Conservation (phyloP, 2,329 filamentous ascomycete species). For the Microdochium trichocladiopsis region DNA sequence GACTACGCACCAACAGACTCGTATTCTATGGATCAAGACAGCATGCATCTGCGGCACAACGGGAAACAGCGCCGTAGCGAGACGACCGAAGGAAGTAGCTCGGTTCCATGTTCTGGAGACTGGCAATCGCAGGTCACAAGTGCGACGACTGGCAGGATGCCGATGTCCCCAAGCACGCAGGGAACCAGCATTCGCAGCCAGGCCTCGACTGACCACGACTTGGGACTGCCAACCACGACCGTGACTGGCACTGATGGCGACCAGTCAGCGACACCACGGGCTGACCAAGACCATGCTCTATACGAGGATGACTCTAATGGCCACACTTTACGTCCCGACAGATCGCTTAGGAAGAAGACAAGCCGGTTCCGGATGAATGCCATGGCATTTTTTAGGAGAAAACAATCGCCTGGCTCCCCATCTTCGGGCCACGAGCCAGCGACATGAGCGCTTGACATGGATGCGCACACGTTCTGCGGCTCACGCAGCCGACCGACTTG, state of each 20-base stretch:
- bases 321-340: conserved; percentile 40
- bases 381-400: conserved; percentile 47
- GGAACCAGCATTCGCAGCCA: conserved; percentile 59
- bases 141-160: conserved; percentile 57
- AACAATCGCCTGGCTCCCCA: conserved; percentile 35
- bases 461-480: too few species aligned
- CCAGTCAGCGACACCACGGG: conserved; percentile 16
- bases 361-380: conserved; percentile 59
- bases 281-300: conserved; percentile 17
- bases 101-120: conserved; percentile 45
- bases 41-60: conserved; percentile 19
- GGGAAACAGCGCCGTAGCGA: conserved; percentile 52
- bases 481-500: too few species aligned
- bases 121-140: conserved; percentile 58
- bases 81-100: conserved; percentile 53
- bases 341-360: conserved; percentile 51
- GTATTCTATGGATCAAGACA: conserved; percentile 31
- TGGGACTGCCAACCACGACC: conserved; percentile 32
- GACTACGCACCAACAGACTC: conserved; percentile 43
- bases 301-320: conserved; percentile 31
- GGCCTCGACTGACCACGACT: conserved; percentile 45
- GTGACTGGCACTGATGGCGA: conserved; percentile 29
- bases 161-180: conserved; percentile 57
- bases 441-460: background rate
- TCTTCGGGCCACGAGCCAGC: conserved; percentile 13